Base-by-base conservation (phyloP, 2,329 filamentous ascomycete species). In the Epicoccum nigrum region DNA sequence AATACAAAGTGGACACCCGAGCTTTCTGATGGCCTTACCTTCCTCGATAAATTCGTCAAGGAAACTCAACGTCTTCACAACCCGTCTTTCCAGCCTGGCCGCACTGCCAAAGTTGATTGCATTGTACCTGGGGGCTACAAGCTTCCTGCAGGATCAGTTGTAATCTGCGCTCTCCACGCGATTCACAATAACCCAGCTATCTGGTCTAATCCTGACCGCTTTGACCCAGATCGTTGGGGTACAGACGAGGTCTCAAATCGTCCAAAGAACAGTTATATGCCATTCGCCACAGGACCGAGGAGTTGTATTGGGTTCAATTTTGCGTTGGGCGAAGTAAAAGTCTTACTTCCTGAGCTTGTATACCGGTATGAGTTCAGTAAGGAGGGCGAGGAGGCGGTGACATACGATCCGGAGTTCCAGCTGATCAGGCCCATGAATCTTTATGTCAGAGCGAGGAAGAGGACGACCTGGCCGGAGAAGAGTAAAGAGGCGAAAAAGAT, bases 231-330 rank as follows among this genome's bases (percentile, higher is more conserved):
- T 7, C 44, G 51, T 25, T 55, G 53, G 53, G 53, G 52, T 31
- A 52, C 48, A 19, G 39, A 44, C 4, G 53, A 48, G 13, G 52
- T 55, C 28, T 61, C 59, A 51, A 57, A 59, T 41, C 51, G 60
- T 16, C 61, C 61, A 35, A 76, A 77, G 23, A 78, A 76, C 1
- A 72, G 79, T 0, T 87, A 86, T 58, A 73, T 82, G 3, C 85
- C 85, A 0, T 87, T 87, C 55, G 83, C 80, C 0, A 72, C 77
- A 0, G 85, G 85, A 0, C 79, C 75, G 0, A 74, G 85, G 1
- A 79, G 79, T 71, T 87, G 85, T 54, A 82, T 87, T 48, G 85
- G 84, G 0, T 86, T 85, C 76, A 86, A 85, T 68, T 85, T 86
- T 65, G 84, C 83, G 0, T 71, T 86, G 5, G 77, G 80, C 51